These are phyloP conservation scores for Styphnolobium japonicum DNA, from an alignment of 306 rosid genomes.

Conservation along the genomic window DNA sequence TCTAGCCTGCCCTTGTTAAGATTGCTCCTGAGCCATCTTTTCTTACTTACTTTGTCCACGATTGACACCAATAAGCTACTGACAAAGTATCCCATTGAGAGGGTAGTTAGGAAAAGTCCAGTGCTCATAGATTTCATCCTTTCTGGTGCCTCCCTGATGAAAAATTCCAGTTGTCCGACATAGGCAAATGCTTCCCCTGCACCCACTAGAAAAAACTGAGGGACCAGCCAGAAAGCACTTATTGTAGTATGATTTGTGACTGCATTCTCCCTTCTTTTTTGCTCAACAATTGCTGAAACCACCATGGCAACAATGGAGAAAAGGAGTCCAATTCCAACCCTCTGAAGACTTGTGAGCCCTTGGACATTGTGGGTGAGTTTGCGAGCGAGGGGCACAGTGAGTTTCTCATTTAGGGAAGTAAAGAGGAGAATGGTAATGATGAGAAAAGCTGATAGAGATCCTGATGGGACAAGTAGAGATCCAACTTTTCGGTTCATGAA, in stretches of 20 bases:
- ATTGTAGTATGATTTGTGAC: constrained; percentile 25
- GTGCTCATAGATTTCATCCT: constrained; percentile 98
- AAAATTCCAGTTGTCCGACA: constrained; percentile 95
- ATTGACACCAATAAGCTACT: constrained; percentile 77
- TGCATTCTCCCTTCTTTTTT: constrained; percentile 45
- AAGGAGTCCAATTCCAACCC: constrained; percentile 77
- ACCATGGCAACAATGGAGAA: constrained; percentile 73
- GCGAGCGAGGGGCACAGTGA: constrained; percentile 69
- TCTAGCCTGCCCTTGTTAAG: constrained; percentile 60
- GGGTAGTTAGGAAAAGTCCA: constrained; percentile 74
- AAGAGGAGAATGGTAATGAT: constrained; percentile 70
- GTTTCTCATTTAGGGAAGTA: constrained; percentile 80
- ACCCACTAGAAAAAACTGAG: constrained; percentile 84
- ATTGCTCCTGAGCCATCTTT: constrained; percentile 74
- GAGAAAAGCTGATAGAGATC: constrained; percentile 74
- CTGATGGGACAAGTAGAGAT: constrained; percentile 57
- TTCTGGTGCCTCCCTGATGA: constrained; percentile 95
- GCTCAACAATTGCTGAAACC: constrained; percentile 69
- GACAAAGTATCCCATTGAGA: constrained; percentile 88
- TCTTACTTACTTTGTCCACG: constrained; percentile 65
- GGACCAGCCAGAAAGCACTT: constrained; percentile 95
- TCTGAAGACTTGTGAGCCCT: constrained; percentile 92
- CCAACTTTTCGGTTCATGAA: constrained; percentile 76
- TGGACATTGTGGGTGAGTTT: constrained; percentile 66
- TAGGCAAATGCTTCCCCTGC: constrained; percentile 93